These are phyloP conservation scores for Tremella mesenterica DNA, from an alignment of 768 basidiomycete species.

Conservation along the genomic window DNA sequence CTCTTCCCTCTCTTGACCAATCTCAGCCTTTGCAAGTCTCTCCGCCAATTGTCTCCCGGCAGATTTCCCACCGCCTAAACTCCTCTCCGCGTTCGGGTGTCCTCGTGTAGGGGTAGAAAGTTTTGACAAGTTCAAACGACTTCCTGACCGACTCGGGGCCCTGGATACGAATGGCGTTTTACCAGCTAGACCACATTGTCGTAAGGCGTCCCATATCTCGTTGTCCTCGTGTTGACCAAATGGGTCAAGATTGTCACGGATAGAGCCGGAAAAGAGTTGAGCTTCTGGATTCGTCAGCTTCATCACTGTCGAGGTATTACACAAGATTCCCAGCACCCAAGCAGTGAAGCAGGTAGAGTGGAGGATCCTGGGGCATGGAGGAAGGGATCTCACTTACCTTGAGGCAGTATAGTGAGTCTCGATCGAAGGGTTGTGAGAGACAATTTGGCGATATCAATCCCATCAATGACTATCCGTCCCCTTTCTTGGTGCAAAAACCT, in stretches of 20 bases:
- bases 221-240: conserved; percentile 34
- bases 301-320: background rate
- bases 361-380: too few species aligned
- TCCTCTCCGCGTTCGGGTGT: background rate
- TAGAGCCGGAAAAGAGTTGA: conserved; percentile 33
- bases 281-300: conserved; percentile 22
- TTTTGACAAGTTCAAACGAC: background rate
- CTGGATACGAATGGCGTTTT: conserved; percentile 21
- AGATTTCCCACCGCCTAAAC: background rate
- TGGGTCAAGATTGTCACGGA: conserved; percentile 42
- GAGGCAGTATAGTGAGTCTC: conserved; percentile 54
- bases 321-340: background rate
- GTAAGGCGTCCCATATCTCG: conserved; percentile 21
- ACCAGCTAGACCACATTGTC: conserved; percentile 34
- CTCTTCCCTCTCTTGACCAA: conserved; percentile 4
- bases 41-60: too few species aligned
- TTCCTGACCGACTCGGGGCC: conserved; percentile 12
- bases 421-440: conserved; percentile 52
- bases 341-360: background rate
- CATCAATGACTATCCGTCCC: conserved; percentile 46
- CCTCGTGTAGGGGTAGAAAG: background rate
- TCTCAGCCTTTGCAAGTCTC: too few species aligned
- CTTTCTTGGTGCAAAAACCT: conserved; percentile 46
- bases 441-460: conserved; percentile 45
- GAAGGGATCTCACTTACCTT: too few species aligned